phyloP scores from a whole-genome alignment of 1,284 basidiomycete genomes.

The Papiliotrema fonsecae region DNA sequence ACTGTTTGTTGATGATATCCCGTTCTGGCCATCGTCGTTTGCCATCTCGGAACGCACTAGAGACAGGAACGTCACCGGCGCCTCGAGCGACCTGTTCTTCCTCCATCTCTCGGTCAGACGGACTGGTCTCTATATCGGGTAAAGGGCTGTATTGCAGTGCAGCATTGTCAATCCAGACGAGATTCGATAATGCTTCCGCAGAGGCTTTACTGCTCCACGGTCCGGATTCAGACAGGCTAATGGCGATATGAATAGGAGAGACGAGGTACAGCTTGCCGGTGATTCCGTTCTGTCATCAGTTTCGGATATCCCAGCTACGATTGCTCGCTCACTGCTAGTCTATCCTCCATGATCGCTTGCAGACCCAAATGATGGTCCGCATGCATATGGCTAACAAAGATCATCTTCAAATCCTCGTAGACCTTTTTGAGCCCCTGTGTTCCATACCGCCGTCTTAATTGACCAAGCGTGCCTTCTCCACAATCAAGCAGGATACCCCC shows the following conservation, averaged over 20 bases:
- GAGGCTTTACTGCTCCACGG: constrained; percentile 30
- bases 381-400: constrained; percentile 88
- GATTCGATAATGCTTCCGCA: constrained; percentile 32
- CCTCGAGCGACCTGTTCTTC: neutral
- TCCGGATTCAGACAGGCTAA: constrained; percentile 48
- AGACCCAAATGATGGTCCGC: constrained; percentile 90
- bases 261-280: constrained; percentile 60
- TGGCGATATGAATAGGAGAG: constrained; percentile 45
- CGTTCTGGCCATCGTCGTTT: constrained; percentile 6
- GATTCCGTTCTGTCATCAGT: constrained; percentile 22
- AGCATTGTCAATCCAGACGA: constrained; percentile 32
- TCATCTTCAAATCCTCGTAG: constrained; percentile 66
- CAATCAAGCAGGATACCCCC: constrained; percentile 79
- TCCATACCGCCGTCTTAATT: constrained; percentile 75
- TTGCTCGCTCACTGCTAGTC: constrained; percentile 58
- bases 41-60: constrained; percentile 2
- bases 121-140: neutral
- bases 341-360: constrained; percentile 65
- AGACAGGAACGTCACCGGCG: neutral
- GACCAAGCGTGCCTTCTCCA: constrained; percentile 89
- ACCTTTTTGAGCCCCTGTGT: constrained; percentile 51
- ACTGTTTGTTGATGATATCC: neutral
- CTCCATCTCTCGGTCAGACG: neutral
- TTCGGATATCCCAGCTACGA: neutral
- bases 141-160: neutral